These are phyloP conservation scores for Verticillium zaregamsianum DNA, from an alignment of 2,329 filamentous ascomycete genomes.

Conservation along the genomic window DNA sequence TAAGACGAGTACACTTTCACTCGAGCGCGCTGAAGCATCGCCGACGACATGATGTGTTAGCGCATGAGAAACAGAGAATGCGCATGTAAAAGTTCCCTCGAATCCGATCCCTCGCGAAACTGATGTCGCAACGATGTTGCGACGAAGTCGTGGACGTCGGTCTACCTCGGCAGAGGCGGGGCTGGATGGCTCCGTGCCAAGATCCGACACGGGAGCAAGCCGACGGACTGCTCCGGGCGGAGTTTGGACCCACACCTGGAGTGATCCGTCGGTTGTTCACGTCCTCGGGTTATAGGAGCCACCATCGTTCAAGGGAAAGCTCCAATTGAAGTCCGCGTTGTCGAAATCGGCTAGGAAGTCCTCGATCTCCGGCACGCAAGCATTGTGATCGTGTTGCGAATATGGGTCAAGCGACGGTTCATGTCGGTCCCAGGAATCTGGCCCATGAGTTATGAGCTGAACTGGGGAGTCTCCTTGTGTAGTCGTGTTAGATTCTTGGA, in stretches of 20 bases:
- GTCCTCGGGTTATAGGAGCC: background rate
- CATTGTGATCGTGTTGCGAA: background rate
- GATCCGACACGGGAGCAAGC: background rate
- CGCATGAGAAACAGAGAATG: background rate
- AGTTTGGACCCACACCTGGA: background rate
- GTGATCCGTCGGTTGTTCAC: background rate
- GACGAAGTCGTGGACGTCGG: background rate
- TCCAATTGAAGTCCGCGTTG: conserved; percentile 12
- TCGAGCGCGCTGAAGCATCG: background rate
- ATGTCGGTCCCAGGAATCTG: background rate
- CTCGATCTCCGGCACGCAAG: conserved; percentile 8
- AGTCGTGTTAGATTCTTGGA: background rate
- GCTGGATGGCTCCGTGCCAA: background rate
- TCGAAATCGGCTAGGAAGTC: conserved; percentile 11
- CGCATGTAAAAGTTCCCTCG: background rate
- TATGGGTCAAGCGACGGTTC: background rate
- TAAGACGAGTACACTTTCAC: background rate
- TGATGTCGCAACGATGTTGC: background rate
- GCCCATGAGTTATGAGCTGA: background rate
- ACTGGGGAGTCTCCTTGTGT: background rate
- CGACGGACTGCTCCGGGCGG: conserved; percentile 1
- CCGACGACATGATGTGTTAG: background rate
- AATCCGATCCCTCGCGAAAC: background rate
- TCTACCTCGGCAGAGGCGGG: background rate
- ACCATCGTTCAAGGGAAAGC: conserved; percentile 7